Evolutionary conservation across 2,329 filamentous ascomycete species (phyloP).

Genomic region (Alternaria dauci): DNA sequence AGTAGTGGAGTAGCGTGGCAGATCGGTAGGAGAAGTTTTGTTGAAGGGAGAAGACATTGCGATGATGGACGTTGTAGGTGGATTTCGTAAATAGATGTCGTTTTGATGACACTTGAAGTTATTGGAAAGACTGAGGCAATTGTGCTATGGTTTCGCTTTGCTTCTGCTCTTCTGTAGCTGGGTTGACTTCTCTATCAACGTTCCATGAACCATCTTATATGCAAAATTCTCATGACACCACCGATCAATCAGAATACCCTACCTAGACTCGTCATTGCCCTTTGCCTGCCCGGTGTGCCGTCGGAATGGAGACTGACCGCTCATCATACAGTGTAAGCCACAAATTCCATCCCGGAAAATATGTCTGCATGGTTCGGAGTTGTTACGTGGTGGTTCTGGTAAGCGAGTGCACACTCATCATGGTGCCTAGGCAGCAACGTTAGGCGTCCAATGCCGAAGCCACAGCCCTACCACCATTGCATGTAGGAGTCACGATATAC

Average conservation of each 20-base stretch:
- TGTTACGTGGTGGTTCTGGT: not conserved
- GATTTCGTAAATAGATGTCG: not conserved
- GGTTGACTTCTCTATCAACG: not conserved
- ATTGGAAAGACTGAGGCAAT: not conserved
- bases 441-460: conserved; percentile 12
- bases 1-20: conserved; percentile 7
- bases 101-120: not conserved
- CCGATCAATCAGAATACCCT: not conserved
- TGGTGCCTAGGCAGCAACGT: not conserved
- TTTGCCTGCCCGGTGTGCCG: not conserved
- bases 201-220: conserved; percentile 1
- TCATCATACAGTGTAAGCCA: not conserved
- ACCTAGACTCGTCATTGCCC: not conserved
- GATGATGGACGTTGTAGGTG: not conserved
- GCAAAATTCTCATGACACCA: not conserved
- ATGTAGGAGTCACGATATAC: not conserved
- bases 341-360: not conserved
- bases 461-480: not conserved
- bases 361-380: not conserved
- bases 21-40: not conserved
- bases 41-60: conserved; percentile 12
- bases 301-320: not conserved
- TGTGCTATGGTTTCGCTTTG: not conserved
- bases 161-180: not conserved
- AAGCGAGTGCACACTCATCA: not conserved